A percentile compares a stretch with the other conserved stretches of the same genome.
Evolutionary conservation across 1,284 basidiomycete genomes (phyloP).

Genomic region (Ustilago trichophora): DNA sequence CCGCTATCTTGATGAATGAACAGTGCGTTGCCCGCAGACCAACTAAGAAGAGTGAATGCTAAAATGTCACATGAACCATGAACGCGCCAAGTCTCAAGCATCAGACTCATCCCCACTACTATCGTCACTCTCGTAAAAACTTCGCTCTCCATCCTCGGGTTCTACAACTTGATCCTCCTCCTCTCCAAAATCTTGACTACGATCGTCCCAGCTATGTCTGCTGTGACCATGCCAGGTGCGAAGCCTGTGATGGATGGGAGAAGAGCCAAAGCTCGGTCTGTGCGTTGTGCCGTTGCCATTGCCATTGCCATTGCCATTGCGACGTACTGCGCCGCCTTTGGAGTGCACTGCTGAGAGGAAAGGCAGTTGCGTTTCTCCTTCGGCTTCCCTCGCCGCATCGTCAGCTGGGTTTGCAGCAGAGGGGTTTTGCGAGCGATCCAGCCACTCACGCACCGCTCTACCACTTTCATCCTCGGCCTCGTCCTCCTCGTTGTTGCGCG

Average conservation of each 20-base stretch:
- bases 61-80: too few species aligned
- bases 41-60: too few species aligned
- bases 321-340: background rate
- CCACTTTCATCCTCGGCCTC: slow-evolving; percentile 2
- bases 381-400: background rate
- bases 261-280: slow-evolving; percentile 25
- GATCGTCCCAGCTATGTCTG: slow-evolving; percentile 56
- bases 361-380: slow-evolving; percentile 13
- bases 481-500: slow-evolving; percentile 1
- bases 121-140: slow-evolving; percentile 20
- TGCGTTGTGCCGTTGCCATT: background rate
- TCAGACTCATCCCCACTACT: slow-evolving; percentile 24
- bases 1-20: too few species aligned
- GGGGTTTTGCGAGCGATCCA: slow-evolving; percentile 16
- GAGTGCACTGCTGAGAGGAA: slow-evolving; percentile 16
- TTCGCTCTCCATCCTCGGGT: slow-evolving; percentile 7
- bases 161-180: slow-evolving; percentile 64
- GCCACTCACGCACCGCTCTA: slow-evolving; percentile 27
- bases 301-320: background rate
- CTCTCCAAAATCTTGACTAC: slow-evolving; percentile 65
- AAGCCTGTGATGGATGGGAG: slow-evolving; percentile 22
- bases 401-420: too few species aligned
- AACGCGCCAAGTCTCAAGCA: too few species aligned
- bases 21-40: too few species aligned
- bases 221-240: slow-evolving; percentile 20